These are phyloP conservation scores for Diplosphaera chodatii DNA, from an alignment of 139 green algal species.

Conservation along the genomic window DNA sequence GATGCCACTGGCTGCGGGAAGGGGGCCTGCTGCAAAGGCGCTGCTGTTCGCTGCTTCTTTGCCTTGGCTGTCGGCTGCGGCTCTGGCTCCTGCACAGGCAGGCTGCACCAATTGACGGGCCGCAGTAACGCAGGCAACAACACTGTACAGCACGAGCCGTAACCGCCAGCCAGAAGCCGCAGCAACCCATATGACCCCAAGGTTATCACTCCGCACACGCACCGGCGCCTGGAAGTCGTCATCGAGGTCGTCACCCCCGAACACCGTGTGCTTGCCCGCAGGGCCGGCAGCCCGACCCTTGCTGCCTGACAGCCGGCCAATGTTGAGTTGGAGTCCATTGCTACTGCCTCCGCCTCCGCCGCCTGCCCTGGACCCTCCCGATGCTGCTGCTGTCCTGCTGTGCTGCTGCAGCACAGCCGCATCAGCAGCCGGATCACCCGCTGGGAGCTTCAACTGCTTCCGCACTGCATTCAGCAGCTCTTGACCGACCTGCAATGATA, in stretches of 20 bases:
- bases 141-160: no score
- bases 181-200: background rate
- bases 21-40: no score
- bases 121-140: no score
- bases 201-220: background rate
- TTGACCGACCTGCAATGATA: background rate
- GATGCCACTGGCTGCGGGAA: no score
- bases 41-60: background rate
- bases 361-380: no score
- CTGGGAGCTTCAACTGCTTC: background rate
- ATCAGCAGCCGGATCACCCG: background rate
- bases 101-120: no score
- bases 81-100: background rate
- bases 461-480: background rate
- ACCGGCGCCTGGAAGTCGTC: background rate
- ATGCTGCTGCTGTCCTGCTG: background rate
- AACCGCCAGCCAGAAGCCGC: no score
- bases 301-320: background rate
- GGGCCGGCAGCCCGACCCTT: background rate
- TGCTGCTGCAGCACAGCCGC: background rate
- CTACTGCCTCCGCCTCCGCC: no score
- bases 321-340: background rate
- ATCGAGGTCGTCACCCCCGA: background rate
- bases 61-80: background rate
- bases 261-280: background rate